Conservation (phyloP, 2,329 filamentous ascomycete genomes). For the Aspergillus udagawae region DNA sequence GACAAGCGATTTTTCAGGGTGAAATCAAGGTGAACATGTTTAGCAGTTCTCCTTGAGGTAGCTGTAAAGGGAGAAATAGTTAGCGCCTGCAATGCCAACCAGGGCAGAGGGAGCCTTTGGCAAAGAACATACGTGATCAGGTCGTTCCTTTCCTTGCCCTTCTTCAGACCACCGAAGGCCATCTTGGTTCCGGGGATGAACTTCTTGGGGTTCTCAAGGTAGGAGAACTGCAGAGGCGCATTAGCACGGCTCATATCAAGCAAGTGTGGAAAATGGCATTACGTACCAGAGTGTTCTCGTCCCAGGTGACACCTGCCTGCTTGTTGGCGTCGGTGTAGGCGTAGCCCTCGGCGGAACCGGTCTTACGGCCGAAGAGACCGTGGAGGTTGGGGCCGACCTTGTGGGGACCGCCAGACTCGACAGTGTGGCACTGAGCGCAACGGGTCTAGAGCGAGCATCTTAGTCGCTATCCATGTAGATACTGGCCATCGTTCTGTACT, state of each 20-base stretch:
- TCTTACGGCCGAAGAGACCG: constrained; percentile 96
- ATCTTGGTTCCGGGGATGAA: constrained; percentile 99
- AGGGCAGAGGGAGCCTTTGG: not conserved
- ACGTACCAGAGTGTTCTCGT: constrained; percentile 76
- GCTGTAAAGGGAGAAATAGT: constrained; percentile 20
- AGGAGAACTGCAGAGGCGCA: constrained; percentile 65
- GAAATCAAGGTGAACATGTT: constrained; percentile 22
- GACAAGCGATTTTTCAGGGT: constrained; percentile 16
- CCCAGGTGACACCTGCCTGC: constrained; percentile 87
- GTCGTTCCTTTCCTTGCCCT: constrained; percentile 98
- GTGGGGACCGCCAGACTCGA: constrained; percentile 86
- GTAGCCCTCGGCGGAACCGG: constrained; percentile 85
- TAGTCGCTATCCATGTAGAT: not conserved
- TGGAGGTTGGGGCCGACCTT: constrained; percentile 97
- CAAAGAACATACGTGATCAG: constrained; percentile 77
- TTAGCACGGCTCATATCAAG: constrained; percentile 9
- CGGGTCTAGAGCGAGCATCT: constrained; percentile 57
- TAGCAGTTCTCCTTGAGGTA: constrained; percentile 39
- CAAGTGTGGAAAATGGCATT: not conserved
- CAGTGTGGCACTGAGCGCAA: constrained; percentile 97
- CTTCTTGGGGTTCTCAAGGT: constrained; percentile 99
- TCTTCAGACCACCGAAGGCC: constrained; percentile 99
- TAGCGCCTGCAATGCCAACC: constrained; percentile 5
- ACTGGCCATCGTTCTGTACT: constrained; percentile 8
- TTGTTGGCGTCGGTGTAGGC: constrained; percentile 99